A percentile compares a stretch with the other conserved stretches of the same genome.
phyloP scores from a whole-genome alignment of 805 yeast species.

The Phaffomyces thermotolerans region DNA sequence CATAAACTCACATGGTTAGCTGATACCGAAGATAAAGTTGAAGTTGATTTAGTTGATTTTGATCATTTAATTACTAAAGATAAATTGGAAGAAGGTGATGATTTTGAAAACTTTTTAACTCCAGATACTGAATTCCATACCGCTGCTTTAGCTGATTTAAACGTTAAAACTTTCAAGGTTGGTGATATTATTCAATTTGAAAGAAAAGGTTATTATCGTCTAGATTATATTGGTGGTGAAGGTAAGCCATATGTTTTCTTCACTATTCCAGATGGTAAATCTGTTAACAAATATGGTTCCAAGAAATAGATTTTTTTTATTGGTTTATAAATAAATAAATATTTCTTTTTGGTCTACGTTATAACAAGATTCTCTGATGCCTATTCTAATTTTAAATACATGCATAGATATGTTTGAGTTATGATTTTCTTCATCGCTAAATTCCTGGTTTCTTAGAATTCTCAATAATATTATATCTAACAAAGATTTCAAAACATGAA shows the following conservation, averaged over 20 bases:
- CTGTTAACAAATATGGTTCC: conserved; percentile 68
- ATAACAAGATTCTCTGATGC: no score
- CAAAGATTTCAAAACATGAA: conserved; percentile 61
- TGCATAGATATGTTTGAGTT: neutral
- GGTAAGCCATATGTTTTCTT: conserved; percentile 71
- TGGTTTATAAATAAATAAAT: no score
- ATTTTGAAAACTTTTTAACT: conserved; percentile 86
- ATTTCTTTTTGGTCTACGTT: no score
- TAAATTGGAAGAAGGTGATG: conserved; percentile 89
- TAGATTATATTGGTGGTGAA: conserved; percentile 52
- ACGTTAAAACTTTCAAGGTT: conserved; percentile 65
- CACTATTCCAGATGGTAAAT: conserved; percentile 94
- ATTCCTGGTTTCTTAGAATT: conserved; percentile 8
- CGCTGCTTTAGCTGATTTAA: conserved; percentile 71
- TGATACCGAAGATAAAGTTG: conserved; percentile 60
- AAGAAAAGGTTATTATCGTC: conserved; percentile 91
- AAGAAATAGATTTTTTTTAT: conserved; percentile 34
- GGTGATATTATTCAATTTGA: conserved; percentile 93
- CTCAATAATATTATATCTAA: conserved; percentile 45
- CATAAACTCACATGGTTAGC: conserved; percentile 96
- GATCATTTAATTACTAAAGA: conserved; percentile 95
- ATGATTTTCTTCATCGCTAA: neutral
- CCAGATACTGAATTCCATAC: conserved; percentile 80
- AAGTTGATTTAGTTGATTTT: conserved; percentile 79
- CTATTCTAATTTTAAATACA: neutral